Base-by-base conservation (phyloP, 331 rosid species). In the Erythrophleum ivorense region DNA sequence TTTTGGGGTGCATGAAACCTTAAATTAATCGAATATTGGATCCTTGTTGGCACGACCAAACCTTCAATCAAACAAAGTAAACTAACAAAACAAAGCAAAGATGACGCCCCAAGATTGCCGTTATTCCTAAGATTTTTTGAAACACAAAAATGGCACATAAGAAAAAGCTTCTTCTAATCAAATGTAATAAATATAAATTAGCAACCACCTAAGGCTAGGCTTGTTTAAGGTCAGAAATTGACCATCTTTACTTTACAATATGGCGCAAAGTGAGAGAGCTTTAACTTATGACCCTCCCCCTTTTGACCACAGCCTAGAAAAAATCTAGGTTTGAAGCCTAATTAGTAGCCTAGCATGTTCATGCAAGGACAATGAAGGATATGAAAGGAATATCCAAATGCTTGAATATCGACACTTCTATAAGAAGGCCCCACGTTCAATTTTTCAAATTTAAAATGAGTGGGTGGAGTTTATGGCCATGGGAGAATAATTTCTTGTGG, bases 11-110 rank as follows among this genome's bases (percentile, higher is more conserved):
- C 80, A 29, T 18, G 54, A 54, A 81, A 5, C 46, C 68, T 49
- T 7, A 9, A 31, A 11, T 41, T 50, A 15, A 53, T 6, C 7
- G 72, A 70, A 69, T 48, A 70, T 69, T 64, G 78, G 15, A 55
- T 77, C 82, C 63, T 78, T 58, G 73, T 68, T 82, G 79, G 81
- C 82, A 71, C 62, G 63, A 52, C 33, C 58, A 34, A 53, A 67
- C 64, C 38, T 36, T 34, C 81, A 76, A 76, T 76, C 66, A 82
- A 82, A 58, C 43, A 53, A 48, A 69, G 70, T 11, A 70, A 45
- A 55, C 43, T 45, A 68, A 36, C 7, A 9, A 31, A 76, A 24
- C 38, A 69, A 60, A 82, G 76, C 38, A n/a, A 73, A 81, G 60
- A 74, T 64, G 62, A 46, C 76, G 45, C 34, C 34, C 33, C 2